A percentile compares a stretch with the other conserved stretches of the same genome.
These are phyloP conservation scores for Sapria himalayana DNA, from an alignment of 345 rosid genomes.

Conservation along the genomic window DNA sequence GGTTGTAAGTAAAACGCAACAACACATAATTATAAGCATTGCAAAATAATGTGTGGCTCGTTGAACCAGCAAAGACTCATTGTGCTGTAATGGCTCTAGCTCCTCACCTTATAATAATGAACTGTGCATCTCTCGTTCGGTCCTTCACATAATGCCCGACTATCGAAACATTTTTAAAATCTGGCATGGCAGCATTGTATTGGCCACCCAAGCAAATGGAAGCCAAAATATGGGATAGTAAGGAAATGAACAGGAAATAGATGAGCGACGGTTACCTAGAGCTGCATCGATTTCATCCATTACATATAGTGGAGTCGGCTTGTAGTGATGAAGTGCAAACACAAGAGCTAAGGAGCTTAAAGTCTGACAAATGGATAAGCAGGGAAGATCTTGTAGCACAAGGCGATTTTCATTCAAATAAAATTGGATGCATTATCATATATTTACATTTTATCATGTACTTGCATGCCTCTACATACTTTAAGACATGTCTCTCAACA, in stretches of 20 bases:
- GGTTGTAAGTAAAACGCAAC: too few species aligned
- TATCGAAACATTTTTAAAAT: conserved; percentile 93
- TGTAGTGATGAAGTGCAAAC: conserved; percentile 97
- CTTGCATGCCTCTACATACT: too few species aligned
- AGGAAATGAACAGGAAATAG: background rate
- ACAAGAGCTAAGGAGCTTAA: conserved; percentile 92
- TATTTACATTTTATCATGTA: too few species aligned
- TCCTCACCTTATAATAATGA: conserved; percentile 70
- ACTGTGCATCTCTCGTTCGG: conserved; percentile 87
- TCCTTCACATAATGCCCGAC: conserved; percentile 98
- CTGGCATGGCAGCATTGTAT: conserved; percentile 23
- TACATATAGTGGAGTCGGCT: conserved; percentile 94
- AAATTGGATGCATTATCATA: too few species aligned
- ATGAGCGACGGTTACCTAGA: conserved; percentile 29
- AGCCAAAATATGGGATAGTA: background rate
- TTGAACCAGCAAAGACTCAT: too few species aligned
- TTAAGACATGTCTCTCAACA: too few species aligned
- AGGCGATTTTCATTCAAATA: too few species aligned
- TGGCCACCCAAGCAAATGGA: conserved; percentile 3
- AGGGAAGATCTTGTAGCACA: too few species aligned
- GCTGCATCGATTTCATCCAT: conserved; percentile 99
- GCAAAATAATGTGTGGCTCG: too few species aligned
- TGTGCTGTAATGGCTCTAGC: too few species aligned
- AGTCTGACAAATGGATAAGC: conserved; percentile 56
- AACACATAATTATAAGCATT: too few species aligned